Conservation (phyloP, 305 asterid genomes). For the Fraxinus greggii region DNA sequence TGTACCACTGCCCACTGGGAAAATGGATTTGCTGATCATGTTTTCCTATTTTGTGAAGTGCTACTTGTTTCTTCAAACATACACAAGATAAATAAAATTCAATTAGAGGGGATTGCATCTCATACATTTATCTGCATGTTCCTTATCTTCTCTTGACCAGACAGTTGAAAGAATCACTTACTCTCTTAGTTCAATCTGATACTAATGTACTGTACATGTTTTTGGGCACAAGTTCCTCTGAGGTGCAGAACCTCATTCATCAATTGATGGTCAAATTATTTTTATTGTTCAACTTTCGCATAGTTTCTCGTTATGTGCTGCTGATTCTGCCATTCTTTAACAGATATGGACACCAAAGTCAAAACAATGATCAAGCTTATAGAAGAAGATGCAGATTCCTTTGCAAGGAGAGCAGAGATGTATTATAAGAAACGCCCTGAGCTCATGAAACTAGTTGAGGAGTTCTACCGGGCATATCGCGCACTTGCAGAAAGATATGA, state of each 20-base stretch:
- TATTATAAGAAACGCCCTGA: conserved; percentile 98
- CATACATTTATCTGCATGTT: not conserved
- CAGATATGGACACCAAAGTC: conserved; percentile 92
- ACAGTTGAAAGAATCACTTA: not conserved
- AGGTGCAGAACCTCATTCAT: not conserved
- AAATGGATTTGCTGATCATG: not conserved
- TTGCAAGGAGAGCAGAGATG: conserved; percentile 98
- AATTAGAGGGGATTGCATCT: not conserved
- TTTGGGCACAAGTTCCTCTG: not conserved
- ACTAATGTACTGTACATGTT: not conserved
- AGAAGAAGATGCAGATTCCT: conserved; percentile 96
- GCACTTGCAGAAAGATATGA: conserved; percentile 96
- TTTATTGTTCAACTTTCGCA: not conserved
- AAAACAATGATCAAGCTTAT: conserved; percentile 94
- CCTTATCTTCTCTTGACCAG: not conserved
- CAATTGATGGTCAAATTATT: not conserved
- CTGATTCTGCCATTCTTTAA: conserved; percentile 24
- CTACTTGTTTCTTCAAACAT: not conserved
- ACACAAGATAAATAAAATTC: not conserved
- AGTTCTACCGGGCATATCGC: conserved; percentile 91
- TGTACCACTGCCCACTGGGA: not conserved
- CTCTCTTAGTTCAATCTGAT: not conserved
- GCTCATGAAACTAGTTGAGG: conserved; percentile 94
- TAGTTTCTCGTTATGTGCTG: not conserved
- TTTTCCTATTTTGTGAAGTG: not conserved